Evolutionary conservation across 768 basidiomycete genomes (phyloP).

Genomic region (Serendipita sp.): DNA sequence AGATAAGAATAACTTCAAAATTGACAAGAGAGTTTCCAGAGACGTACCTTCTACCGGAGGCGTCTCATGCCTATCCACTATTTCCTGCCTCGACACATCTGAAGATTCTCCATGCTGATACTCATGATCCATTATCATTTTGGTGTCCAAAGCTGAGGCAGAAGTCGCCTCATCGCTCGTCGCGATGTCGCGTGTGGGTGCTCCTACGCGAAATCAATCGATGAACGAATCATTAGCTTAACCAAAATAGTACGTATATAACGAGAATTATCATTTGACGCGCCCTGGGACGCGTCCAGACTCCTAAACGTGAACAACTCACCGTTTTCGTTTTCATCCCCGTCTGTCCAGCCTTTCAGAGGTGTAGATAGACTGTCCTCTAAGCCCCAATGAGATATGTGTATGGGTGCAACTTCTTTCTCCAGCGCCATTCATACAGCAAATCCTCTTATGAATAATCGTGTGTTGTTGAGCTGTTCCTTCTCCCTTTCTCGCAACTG

Average conservation of each 20-base stretch:
- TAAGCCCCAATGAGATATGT: not conserved
- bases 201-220: not conserved
- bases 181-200: not conserved
- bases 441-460: no score
- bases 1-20: no score
- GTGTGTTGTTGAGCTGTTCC: no score
- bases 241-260: not conserved
- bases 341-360: no score
- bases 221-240: not conserved
- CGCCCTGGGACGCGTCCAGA: not conserved
- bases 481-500: no score
- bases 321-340: not conserved
- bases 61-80: no score
- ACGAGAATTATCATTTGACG: not conserved
- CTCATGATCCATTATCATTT: conserved; percentile 2
- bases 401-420: not conserved
- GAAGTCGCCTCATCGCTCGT: not conserved
- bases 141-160: not conserved
- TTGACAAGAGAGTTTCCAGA: no score
- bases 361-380: not conserved
- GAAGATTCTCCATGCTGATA: not conserved
- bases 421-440: not conserved
- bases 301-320: not conserved
- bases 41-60: no score
- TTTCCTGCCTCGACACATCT: no score